Percentiles rank a stretch among this genome's conserved stretches.
These are phyloP conservation scores for Stylosanthes scabra DNA, from an alignment of 331 rosid species.

Conservation along the genomic window DNA sequence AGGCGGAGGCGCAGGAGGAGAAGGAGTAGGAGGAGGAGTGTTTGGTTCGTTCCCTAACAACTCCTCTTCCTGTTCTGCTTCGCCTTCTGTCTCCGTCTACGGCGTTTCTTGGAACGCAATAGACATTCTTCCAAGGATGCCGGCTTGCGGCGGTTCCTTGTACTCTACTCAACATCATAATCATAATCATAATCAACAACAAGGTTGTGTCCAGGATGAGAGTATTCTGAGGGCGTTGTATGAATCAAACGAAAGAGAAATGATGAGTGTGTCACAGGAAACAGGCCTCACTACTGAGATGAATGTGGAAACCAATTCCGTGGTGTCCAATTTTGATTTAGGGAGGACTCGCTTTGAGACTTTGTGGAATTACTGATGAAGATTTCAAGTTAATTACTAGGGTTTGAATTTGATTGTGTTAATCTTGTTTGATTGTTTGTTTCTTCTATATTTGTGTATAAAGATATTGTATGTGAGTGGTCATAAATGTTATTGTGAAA, in stretches of 20 bases:
- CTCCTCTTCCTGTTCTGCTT: neutral
- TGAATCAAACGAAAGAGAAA: constrained; percentile 63
- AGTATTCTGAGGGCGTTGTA: constrained; percentile 57
- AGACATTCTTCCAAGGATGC: constrained; percentile 46
- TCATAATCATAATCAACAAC: constrained; percentile 31
- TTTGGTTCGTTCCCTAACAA: constrained; percentile 45
- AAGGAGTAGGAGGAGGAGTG: constrained; percentile 27
- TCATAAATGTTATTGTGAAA: constrained; percentile 44
- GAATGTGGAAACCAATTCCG: constrained; percentile 72
- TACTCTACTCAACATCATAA: constrained; percentile 35
- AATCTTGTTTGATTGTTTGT: constrained; percentile 5
- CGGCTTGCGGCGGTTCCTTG: constrained; percentile 39
- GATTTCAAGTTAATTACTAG: neutral
- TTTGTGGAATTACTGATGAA: constrained; percentile 64
- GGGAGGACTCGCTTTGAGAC: constrained; percentile 51
- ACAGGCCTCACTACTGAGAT: constrained; percentile 57
- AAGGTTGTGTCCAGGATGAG: constrained; percentile 56
- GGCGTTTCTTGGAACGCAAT: constrained; percentile 49
- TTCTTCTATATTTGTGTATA: constrained; percentile 25
- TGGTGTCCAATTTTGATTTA: constrained; percentile 57
- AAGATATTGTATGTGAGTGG: constrained; percentile 1
- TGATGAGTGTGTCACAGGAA: constrained; percentile 63
- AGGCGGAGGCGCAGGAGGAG: neutral
- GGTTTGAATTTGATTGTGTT: constrained; percentile 12
- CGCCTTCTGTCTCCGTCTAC: neutral